phyloP scores from a whole-genome alignment of 805 yeast genomes.

The Hagleromyces aurorensis region DNA sequence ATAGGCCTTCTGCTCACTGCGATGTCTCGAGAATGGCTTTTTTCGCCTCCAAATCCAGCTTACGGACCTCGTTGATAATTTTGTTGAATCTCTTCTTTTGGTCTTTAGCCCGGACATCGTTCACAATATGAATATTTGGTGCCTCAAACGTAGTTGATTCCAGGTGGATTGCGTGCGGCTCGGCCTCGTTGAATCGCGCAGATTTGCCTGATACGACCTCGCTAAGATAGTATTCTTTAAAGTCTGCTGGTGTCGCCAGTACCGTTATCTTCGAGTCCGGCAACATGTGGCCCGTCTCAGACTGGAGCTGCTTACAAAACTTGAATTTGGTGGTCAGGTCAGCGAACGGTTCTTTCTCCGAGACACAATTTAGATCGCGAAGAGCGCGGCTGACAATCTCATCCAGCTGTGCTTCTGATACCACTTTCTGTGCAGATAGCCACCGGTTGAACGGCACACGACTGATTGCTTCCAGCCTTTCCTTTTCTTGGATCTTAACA shows the following conservation, averaged over 20 bases:
- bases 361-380: not conserved
- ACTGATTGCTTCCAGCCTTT: slow-evolving; percentile 10
- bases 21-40: too few relatives aligned
- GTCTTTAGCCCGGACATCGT: slow-evolving; percentile 40
- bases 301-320: slow-evolving; percentile 31
- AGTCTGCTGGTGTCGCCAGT: slow-evolving; percentile 23
- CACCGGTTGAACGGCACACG: slow-evolving; percentile 30
- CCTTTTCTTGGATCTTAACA: slow-evolving; percentile 12
- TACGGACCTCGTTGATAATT: slow-evolving; percentile 40
- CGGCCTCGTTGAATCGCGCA: slow-evolving; percentile 46
- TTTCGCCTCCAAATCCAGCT: slow-evolving; percentile 23
- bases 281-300: slow-evolving; percentile 32
- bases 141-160: slow-evolving; percentile 47
- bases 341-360: slow-evolving; percentile 12
- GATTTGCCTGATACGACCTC: slow-evolving; percentile 29
- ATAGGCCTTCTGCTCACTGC: too few relatives aligned
- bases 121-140: slow-evolving; percentile 47
- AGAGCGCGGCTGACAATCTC: slow-evolving; percentile 6
- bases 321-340: slow-evolving; percentile 32
- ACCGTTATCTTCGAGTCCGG: slow-evolving; percentile 34
- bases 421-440: slow-evolving; percentile 24
- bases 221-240: slow-evolving; percentile 22
- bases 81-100: slow-evolving; percentile 40
- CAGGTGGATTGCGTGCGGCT: slow-evolving; percentile 69
- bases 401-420: slow-evolving; percentile 23